phyloP scores from a whole-genome alignment of 2,329 filamentous ascomycete genomes.

The Fusarium virguliforme region DNA sequence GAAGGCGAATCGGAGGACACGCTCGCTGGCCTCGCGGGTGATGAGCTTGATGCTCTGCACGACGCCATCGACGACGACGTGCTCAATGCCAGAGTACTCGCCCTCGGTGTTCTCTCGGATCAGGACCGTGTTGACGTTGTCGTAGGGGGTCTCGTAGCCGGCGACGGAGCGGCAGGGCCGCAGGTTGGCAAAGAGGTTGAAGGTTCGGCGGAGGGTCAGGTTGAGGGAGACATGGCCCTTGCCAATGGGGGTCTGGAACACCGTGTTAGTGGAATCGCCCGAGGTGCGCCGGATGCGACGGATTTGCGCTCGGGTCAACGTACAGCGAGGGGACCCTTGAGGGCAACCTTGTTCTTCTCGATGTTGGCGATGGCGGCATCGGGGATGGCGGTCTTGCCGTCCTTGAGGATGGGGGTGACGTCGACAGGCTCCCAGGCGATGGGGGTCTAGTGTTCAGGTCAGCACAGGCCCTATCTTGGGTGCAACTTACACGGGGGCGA shows the following conservation, averaged over 20 bases:
- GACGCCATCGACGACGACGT: slow-evolving; percentile 96
- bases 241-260: slow-evolving; percentile 85
- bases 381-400: slow-evolving; percentile 96
- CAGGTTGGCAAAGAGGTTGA: slow-evolving; percentile 99
- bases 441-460: slow-evolving; percentile 74
- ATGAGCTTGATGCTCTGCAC: slow-evolving; percentile 99
- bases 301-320: slow-evolving; percentile 54
- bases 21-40: slow-evolving; percentile 93
- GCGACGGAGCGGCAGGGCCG: slow-evolving; percentile 97
- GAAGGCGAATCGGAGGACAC: slow-evolving; percentile 97
- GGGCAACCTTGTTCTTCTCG: slow-evolving; percentile 94
- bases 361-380: slow-evolving; percentile 94
- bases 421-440: slow-evolving; percentile 98
- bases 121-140: slow-evolving; percentile 95
- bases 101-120: slow-evolving; percentile 99
- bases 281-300: slow-evolving; percentile 22
- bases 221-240: slow-evolving; percentile 99
- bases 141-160: slow-evolving; percentile 98
- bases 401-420: slow-evolving; percentile 92
- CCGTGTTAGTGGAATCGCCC: slow-evolving; percentile 35
- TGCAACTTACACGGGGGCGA: slow-evolving; percentile 20
- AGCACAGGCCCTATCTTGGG: slow-evolving; percentile 36
- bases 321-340: slow-evolving; percentile 98
- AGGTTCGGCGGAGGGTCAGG: slow-evolving; percentile 97
- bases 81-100: slow-evolving; percentile 99